Evolutionary conservation across 1,139 yeast genomes (phyloP).

Genomic region (Scheffersomyces stambukii): DNA sequence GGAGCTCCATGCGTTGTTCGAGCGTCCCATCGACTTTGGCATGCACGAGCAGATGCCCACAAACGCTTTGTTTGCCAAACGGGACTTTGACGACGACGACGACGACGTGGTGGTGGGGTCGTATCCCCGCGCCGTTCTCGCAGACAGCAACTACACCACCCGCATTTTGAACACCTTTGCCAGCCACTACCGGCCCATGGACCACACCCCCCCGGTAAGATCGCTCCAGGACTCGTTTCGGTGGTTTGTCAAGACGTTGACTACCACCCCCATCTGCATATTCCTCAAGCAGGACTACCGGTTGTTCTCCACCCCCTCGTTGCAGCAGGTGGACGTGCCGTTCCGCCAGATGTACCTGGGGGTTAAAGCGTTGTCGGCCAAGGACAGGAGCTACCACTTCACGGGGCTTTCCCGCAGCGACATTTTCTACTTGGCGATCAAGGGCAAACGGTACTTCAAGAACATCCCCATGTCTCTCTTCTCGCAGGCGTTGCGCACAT

Average conservation of each 20-base stretch:
- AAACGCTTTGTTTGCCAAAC: neutral
- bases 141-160: no score
- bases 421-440: constrained; percentile 25
- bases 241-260: constrained; percentile 27
- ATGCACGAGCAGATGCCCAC: neutral
- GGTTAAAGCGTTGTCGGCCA: constrained; percentile 1
- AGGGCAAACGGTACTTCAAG: constrained; percentile 3
- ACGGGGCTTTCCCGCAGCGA: constrained; percentile 26
- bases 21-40: constrained; percentile 2
- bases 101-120: no score
- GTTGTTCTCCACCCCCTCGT: constrained; percentile 25
- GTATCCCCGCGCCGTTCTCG: no score
- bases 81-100: neutral
- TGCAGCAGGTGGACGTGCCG: constrained; percentile 24
- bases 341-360: constrained; percentile 3
- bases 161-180: no score
- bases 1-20: neutral
- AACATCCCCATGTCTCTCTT: no score
- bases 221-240: constrained; percentile 9
- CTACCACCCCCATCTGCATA: constrained; percentile 29
- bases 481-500: no score
- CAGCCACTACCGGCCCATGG: neutral
- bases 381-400: constrained; percentile 24
- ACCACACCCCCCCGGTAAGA: neutral
- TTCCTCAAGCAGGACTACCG: constrained; percentile 26